A percentile compares a stretch with the other conserved stretches of the same genome.
Evolutionary conservation across 2,329 filamentous ascomycete species (phyloP).

Genomic region (Colletotrichum musae): DNA sequence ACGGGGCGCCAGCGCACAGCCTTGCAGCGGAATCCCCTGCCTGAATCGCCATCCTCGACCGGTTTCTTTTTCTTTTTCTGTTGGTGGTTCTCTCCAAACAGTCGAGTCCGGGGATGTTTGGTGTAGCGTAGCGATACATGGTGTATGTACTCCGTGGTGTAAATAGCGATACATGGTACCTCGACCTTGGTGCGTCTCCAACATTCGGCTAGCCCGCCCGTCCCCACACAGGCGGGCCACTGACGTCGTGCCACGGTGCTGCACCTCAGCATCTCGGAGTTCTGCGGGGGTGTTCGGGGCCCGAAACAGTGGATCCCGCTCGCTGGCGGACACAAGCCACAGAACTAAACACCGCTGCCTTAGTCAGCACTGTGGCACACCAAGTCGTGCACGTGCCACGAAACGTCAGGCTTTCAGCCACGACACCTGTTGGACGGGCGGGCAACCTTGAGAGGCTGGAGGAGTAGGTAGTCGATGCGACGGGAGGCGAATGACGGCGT

Average conservation of each 20-base stretch:
- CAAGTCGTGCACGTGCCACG: slow-evolving; percentile 12
- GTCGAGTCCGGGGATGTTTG: not conserved
- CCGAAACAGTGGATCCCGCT: not conserved
- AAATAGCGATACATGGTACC: not conserved
- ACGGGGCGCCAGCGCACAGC: slow-evolving; percentile 3
- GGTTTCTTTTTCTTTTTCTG: not conserved
- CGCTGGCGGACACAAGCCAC: not conserved
- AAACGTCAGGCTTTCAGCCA: not conserved
- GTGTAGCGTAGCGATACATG: not conserved
- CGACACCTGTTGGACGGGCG: not conserved
- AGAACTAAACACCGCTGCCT: not conserved
- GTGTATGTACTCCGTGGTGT: no score
- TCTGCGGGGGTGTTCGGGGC: slow-evolving; percentile 13
- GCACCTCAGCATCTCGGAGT: not conserved
- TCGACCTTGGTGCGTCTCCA: no score
- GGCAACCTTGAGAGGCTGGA: not conserved
- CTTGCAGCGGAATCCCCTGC: slow-evolving; percentile 14
- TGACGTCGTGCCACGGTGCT: slow-evolving; percentile 36
- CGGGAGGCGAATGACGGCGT: slow-evolving; percentile 15
- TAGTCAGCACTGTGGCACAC: no score
- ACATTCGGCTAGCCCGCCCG: not conserved
- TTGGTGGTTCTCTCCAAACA: no score
- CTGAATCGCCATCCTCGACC: not conserved
- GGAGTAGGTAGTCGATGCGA: not conserved
- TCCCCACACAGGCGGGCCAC: slow-evolving; percentile 21